phyloP scores from a whole-genome alignment of 2,329 filamentous ascomycete genomes.

The Calonectria honghensis region DNA sequence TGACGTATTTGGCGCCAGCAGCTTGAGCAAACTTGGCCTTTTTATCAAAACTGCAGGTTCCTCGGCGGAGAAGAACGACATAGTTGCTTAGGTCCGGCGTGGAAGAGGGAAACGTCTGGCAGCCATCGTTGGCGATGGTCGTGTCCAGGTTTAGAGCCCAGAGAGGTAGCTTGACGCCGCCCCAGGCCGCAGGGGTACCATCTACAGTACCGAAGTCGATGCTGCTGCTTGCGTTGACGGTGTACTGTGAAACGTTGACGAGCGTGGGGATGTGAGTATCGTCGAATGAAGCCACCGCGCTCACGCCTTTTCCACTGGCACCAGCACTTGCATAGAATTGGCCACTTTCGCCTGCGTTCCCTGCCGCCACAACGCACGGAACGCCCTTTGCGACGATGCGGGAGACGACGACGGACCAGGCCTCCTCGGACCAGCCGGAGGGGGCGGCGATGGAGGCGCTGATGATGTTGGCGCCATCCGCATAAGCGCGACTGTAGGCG shows the following conservation, averaged over 20 bases:
- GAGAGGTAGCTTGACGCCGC: constrained; percentile 67
- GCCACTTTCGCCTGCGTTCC: constrained; percentile 68
- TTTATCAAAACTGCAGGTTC: constrained; percentile 72
- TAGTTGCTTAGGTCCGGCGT: constrained; percentile 74
- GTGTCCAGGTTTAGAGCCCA: constrained; percentile 71
- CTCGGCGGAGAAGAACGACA: constrained; percentile 77
- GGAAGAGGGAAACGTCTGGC: constrained; percentile 69
- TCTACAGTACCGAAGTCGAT: constrained; percentile 65
- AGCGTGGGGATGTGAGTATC: constrained; percentile 66
- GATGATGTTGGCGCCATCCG: constrained; percentile 76
- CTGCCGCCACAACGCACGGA: constrained; percentile 71
- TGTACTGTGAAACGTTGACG: constrained; percentile 64
- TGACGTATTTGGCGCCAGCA: constrained; percentile 75
- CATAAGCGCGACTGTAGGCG: constrained; percentile 76
- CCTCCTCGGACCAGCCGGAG: constrained; percentile 71
- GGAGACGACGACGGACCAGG: constrained; percentile 69
- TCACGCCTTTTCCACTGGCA: constrained; percentile 67
- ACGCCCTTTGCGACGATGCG: constrained; percentile 73
- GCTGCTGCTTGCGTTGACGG: constrained; percentile 59
- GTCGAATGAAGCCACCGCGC: constrained; percentile 71
- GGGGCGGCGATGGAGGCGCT: constrained; percentile 72
- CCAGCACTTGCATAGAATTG: constrained; percentile 71
- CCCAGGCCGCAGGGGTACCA: constrained; percentile 65
- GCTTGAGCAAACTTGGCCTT: constrained; percentile 70
- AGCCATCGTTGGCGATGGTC: constrained; percentile 69